A percentile compares a stretch with the other conserved stretches of the same genome.
Evolutionary conservation across 208 protist genomes (phyloP).

Genomic region (Zelonia costaricensis): DNA sequence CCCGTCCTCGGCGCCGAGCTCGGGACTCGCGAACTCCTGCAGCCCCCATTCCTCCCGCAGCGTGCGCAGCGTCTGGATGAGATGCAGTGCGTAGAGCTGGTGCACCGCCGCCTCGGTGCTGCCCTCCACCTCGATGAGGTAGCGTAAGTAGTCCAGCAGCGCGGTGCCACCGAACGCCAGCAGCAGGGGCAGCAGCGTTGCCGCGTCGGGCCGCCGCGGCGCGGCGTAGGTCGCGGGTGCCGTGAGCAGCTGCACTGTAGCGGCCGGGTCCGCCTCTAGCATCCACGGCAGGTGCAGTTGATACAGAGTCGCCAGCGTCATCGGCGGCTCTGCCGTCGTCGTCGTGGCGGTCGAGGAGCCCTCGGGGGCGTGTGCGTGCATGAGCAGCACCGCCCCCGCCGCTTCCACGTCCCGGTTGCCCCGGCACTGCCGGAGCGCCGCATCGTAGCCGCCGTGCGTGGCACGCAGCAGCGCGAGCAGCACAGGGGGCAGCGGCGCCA

Average conservation of each 20-base stretch:
- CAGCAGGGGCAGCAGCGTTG: slow-evolving; percentile 12
- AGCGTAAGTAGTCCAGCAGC: slow-evolving; percentile 30
- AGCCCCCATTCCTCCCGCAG: slow-evolving; percentile 25
- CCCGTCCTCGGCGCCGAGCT: slow-evolving; percentile 13
- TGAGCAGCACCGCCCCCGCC: slow-evolving; percentile 23
- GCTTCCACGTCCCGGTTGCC: slow-evolving; percentile 19
- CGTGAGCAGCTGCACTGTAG: slow-evolving; percentile 17
- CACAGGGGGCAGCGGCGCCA: slow-evolving; percentile 1
- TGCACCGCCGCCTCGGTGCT: slow-evolving; percentile 28
- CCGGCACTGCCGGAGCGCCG: slow-evolving; percentile 37
- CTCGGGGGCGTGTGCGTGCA: slow-evolving; percentile 9
- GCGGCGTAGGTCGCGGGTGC: slow-evolving; percentile 5
- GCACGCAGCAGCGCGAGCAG: slow-evolving; percentile 26
- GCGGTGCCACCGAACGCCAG: slow-evolving; percentile 17
- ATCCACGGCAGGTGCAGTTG: slow-evolving; percentile 51
- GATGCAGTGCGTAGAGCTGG: slow-evolving; percentile 39
- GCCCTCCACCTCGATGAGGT: slow-evolving; percentile 21
- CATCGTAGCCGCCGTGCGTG: slow-evolving; percentile 7
- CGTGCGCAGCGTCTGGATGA: slow-evolving; percentile 27
- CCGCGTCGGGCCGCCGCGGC: not conserved
- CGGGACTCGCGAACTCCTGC: slow-evolving; percentile 12
- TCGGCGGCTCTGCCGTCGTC: not conserved
- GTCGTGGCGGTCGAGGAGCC: not conserved
- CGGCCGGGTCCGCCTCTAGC: slow-evolving; percentile 19
- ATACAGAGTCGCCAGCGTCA: slow-evolving; percentile 18